These are phyloP conservation scores for Megacollybia marginata DNA, from an alignment of 768 basidiomycete genomes.

Conservation along the genomic window DNA sequence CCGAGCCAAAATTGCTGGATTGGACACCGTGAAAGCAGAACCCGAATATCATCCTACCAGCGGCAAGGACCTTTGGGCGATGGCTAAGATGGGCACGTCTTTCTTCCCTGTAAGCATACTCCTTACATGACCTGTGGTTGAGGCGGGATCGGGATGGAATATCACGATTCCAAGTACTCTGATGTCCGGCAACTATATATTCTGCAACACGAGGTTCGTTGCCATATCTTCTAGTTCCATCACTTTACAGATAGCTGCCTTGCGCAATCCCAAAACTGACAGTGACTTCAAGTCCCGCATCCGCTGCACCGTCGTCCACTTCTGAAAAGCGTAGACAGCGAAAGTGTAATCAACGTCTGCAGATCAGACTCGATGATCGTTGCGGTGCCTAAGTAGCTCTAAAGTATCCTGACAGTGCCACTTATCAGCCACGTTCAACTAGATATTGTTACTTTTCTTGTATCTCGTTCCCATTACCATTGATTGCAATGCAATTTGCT, in stretches of 20 bases:
- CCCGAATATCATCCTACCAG: conserved; percentile 15
- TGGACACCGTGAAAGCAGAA: conserved; percentile 14
- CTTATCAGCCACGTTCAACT: too few species aligned
- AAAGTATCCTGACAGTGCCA: too few species aligned
- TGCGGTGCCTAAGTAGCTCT: too few species aligned
- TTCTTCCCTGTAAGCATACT: background rate
- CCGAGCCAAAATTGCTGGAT: conserved; percentile 16
- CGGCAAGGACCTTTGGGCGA: conserved; percentile 16
- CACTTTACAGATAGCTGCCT: conserved; percentile 6
- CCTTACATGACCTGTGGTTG: conserved; percentile 1
- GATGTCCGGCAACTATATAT: conserved; percentile 18
- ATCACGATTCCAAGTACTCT: conserved; percentile 14
- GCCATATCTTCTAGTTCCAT: background rate
- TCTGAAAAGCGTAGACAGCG: too few species aligned
- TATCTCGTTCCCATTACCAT: too few species aligned
- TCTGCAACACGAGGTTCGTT: conserved; percentile 13
- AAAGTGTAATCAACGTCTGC: too few species aligned
- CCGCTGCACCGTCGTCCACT: too few species aligned
- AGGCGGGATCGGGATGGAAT: conserved; percentile 13
- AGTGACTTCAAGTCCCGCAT: conserved; percentile 1
- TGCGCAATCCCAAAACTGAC: conserved; percentile 14
- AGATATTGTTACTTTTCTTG: too few species aligned
- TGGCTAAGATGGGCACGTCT: conserved; percentile 17
- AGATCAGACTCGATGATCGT: too few species aligned
- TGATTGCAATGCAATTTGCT: too few species aligned